These are phyloP conservation scores for Stagonosporopsis cucurbitacearum DNA, from an alignment of 2,329 filamentous ascomycete species.

Conservation along the genomic window DNA sequence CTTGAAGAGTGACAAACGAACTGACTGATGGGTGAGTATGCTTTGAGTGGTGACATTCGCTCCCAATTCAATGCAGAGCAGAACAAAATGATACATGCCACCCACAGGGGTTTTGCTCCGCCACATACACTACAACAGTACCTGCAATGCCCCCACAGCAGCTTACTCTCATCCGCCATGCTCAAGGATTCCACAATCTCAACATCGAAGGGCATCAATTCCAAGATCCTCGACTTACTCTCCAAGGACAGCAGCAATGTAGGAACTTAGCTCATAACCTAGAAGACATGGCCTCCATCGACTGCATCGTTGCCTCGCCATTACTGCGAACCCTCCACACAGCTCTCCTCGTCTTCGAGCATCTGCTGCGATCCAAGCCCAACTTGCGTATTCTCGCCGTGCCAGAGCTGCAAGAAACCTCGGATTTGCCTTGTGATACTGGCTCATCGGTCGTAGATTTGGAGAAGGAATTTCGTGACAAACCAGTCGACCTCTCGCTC, in stretches of 20 bases:
- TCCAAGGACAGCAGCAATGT: conserved; percentile 75
- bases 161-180: conserved; percentile 68
- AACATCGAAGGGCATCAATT: conserved; percentile 68
- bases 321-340: conserved; percentile 81
- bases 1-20: neutral
- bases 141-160: conserved; percentile 17
- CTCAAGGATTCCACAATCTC: conserved; percentile 80
- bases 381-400: conserved; percentile 61
- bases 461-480: conserved; percentile 64
- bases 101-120: neutral
- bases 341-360: conserved; percentile 69
- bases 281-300: conserved; percentile 52
- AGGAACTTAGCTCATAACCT: conserved; percentile 57
- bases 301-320: conserved; percentile 76
- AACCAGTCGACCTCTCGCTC: conserved; percentile 66
- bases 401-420: conserved; percentile 79
- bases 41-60: neutral
- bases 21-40: neutral
- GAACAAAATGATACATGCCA: neutral
- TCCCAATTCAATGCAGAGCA: neutral
- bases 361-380: conserved; percentile 47
- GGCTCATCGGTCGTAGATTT: conserved; percentile 58
- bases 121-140: neutral
- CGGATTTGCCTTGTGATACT: conserved; percentile 74
- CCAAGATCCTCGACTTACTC: conserved; percentile 78